Evolutionary conservation across 2,329 filamentous ascomycete species (phyloP).

Genomic region (Trichoderma koningiopsis): DNA sequence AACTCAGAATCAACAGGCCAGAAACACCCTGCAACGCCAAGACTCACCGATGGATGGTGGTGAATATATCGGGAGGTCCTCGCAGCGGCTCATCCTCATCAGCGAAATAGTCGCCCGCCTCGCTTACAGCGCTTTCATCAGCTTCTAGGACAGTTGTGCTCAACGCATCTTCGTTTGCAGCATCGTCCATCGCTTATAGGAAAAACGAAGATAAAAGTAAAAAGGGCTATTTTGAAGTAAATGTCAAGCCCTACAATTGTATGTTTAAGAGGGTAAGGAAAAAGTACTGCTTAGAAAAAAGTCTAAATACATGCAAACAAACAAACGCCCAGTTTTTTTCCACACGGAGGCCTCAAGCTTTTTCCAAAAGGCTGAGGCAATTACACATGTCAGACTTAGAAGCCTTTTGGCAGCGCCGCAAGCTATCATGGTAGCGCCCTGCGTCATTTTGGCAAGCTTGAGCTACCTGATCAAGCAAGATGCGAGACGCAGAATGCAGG

Average conservation of each 20-base stretch:
- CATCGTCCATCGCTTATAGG: not conserved
- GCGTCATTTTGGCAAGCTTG: slow-evolving; percentile 21
- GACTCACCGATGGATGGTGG: slow-evolving; percentile 26
- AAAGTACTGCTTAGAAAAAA: not conserved
- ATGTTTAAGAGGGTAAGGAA: not conserved
- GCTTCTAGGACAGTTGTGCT: not conserved
- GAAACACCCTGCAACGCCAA: not conserved
- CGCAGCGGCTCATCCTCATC: not conserved
- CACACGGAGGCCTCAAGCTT: slow-evolving; percentile 14
- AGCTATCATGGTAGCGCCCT: not conserved
- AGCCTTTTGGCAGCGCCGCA: not conserved
- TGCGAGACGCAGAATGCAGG: not conserved
- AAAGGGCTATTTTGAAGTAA: not conserved
- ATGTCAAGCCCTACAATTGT: not conserved
- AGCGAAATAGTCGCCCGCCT: slow-evolving; percentile 2
- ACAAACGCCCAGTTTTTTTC: not conserved
- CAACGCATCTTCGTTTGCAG: not conserved
- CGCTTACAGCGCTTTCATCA: slow-evolving; percentile 2
- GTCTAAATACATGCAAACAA: not conserved
- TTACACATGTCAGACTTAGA: slow-evolving; percentile 14
- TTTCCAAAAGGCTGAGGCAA: slow-evolving; percentile 6
- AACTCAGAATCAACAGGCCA: too few species aligned
- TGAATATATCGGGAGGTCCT: slow-evolving; percentile 18
- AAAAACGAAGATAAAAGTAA: too few species aligned
- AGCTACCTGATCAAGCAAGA: slow-evolving; percentile 3